Evolutionary conservation across 495 filamentous ascomycete species (phyloP).

Genomic region (Rhizodiscina lignyota): DNA sequence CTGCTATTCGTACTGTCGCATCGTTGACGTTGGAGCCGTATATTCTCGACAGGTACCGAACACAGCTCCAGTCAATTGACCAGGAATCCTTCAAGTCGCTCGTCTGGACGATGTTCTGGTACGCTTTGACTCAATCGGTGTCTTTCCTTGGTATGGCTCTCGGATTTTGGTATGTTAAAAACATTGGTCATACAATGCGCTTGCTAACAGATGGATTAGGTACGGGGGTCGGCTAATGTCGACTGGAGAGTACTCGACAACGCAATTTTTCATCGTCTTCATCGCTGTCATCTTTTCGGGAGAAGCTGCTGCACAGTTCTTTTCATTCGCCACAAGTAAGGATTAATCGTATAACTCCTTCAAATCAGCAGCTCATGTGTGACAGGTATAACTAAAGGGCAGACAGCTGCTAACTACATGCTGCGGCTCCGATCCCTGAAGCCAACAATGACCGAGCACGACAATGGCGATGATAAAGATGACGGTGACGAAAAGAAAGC

Average conservation of each 20-base stretch:
- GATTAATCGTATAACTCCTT: not conserved
- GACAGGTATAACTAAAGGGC: slow-evolving; percentile 8
- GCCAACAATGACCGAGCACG: slow-evolving; percentile 1
- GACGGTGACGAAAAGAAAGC: slow-evolving; percentile 7
- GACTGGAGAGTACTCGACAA: slow-evolving; percentile 7
- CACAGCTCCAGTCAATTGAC: not conserved
- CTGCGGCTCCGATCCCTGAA: slow-evolving; percentile 7
- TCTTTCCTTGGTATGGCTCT: slow-evolving; percentile 8
- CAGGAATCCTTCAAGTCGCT: not conserved
- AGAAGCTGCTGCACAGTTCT: slow-evolving; percentile 10
- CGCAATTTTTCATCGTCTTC: slow-evolving; percentile 13
- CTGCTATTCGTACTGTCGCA: slow-evolving; percentile 37
- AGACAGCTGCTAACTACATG: slow-evolving; percentile 8
- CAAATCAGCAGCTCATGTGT: not conserved
- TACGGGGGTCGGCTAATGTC: slow-evolving; percentile 13
- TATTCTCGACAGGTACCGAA: slow-evolving; percentile 5
- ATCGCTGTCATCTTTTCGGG: slow-evolving; percentile 9
- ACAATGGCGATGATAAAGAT: slow-evolving; percentile 2
- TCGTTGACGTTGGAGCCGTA: slow-evolving; percentile 26
- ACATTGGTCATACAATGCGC: not conserved
- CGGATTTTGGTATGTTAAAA: slow-evolving; percentile 7
- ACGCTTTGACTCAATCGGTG: slow-evolving; percentile 7
- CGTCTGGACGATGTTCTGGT: slow-evolving; percentile 10
- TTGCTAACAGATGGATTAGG: not conserved
- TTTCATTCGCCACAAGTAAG: slow-evolving; percentile 6